Evolutionary conservation across 306 rosid genomes (phyloP).

Genomic region (Ormosia semicastrata): DNA sequence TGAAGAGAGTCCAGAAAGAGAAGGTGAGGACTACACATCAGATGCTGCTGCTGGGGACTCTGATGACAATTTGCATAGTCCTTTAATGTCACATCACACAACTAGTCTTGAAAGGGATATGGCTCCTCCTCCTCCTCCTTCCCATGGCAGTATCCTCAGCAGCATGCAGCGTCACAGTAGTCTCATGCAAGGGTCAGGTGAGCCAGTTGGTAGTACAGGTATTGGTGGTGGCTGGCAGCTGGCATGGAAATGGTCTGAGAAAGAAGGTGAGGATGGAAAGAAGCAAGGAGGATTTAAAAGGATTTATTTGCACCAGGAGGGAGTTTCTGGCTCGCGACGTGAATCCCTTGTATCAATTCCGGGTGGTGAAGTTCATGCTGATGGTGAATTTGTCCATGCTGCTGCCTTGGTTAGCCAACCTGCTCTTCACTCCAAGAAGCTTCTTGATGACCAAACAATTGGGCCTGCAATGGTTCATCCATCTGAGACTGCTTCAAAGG

Average conservation of each 20-base stretch:
- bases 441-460: slow-evolving; percentile 53
- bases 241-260: slow-evolving; percentile 95
- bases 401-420: slow-evolving; percentile 93
- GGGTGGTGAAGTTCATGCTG: slow-evolving; percentile 29
- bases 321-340: slow-evolving; percentile 59
- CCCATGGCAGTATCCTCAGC: slow-evolving; percentile 67
- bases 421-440: slow-evolving; percentile 73
- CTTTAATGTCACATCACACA: slow-evolving; percentile 81
- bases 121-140: slow-evolving; percentile 50
- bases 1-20: slow-evolving; percentile 77
- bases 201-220: slow-evolving; percentile 71
- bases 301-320: slow-evolving; percentile 83
- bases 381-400: slow-evolving; percentile 79
- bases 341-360: slow-evolving; percentile 78
- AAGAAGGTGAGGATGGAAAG: slow-evolving; percentile 55
- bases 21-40: slow-evolving; percentile 63
- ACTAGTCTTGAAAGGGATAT: slow-evolving; percentile 79
- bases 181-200: slow-evolving; percentile 76
- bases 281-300: slow-evolving; percentile 76
- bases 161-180: slow-evolving; percentile 79
- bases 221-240: slow-evolving; percentile 97
- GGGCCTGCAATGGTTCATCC: slow-evolving; percentile 95
- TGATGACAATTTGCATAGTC: slow-evolving; percentile 84
- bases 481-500: slow-evolving; percentile 59
- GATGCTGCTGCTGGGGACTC: slow-evolving; percentile 68